Percentiles rank a stretch among this genome's conserved stretches.
Evolutionary conservation across 1,284 basidiomycete genomes (phyloP).

Genomic region (Pholiota adiposa): DNA sequence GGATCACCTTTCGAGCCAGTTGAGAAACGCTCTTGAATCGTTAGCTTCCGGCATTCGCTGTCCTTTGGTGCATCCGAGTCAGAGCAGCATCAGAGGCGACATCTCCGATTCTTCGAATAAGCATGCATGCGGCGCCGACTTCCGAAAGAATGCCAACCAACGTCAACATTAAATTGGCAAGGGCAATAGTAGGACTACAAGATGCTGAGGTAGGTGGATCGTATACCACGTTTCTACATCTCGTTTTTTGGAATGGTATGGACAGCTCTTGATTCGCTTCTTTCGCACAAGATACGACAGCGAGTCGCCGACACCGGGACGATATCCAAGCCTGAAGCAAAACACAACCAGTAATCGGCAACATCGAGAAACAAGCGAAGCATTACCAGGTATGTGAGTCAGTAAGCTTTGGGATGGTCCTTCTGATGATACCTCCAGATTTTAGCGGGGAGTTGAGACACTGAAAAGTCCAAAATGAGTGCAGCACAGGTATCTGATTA

Average conservation of each 20-base stretch:
- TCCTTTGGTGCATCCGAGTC: neutral
- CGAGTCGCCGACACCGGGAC: too few relatives aligned
- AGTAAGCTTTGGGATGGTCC: neutral
- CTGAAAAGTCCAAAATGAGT: neutral
- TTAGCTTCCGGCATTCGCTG: too few relatives aligned
- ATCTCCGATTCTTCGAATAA: neutral
- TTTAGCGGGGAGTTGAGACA: neutral
- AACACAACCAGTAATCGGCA: neutral
- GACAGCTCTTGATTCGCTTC: neutral
- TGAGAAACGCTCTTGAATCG: too few relatives aligned
- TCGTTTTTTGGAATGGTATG: neutral
- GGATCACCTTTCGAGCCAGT: too few relatives aligned
- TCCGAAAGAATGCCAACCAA: neutral
- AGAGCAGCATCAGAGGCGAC: neutral
- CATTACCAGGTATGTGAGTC: neutral
- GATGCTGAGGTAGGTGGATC: too few relatives aligned
- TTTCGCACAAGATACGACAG: neutral
- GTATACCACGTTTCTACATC: neutral
- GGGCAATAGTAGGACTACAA: neutral
- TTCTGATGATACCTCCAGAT: neutral
- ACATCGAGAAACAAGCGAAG: neutral
- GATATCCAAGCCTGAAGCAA: neutral
- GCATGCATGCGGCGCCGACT: neutral
- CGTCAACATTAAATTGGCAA: neutral
- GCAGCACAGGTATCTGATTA: neutral